Evolutionary conservation across 441 rosid species (phyloP), one percentile per base, ranked within the genome.

Genomic region (Eutrema salsugineum): DNA sequence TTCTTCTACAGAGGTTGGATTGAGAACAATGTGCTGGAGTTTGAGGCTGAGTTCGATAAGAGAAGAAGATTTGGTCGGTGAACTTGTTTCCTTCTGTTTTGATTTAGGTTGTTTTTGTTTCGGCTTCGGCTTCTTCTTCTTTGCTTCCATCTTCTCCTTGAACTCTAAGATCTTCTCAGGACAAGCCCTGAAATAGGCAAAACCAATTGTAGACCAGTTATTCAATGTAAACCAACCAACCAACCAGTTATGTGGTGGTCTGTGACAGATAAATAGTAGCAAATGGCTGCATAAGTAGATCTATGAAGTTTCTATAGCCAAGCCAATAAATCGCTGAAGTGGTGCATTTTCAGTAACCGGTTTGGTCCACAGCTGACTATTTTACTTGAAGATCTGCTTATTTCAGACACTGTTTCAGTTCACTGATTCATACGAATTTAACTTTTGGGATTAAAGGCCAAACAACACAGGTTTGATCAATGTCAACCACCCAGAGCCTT

Each of bases 101-200:
- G 77, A 58, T 70, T 85, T 82, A 5, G 62, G 50, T n/a, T 68
- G 70, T 57, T 80, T 86, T 78, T 77, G 79, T 73, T 77, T 77
- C 2, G 33, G 40, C 50, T 66, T 68, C 4, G 66, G 72, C 42
- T 67, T 60, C 73, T 81, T 86, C 83, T 86, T 88, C 77, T 61
- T 78, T 30, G 57, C 68, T 66, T 83, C 91, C 80, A 55, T 80
- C 73, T 70, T 83, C 82, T 84, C 86, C 73, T 84, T 88, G 63
- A 85, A 89, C 82, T 90, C 94, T 5, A 40, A 63, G 35, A 88
- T 88, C 82, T 78, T 92, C 81, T 92, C 96, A 15, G 99, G 93
- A 81, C 97, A 94, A 40, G 97, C 97, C 74, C 96, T 91, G 61
- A 38, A 69, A 58, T 60, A 10, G 50, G 47, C 10, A 49, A 60